phyloP scores from a whole-genome alignment of 345 rosid species.

The Gossypium mustelinum region DNA sequence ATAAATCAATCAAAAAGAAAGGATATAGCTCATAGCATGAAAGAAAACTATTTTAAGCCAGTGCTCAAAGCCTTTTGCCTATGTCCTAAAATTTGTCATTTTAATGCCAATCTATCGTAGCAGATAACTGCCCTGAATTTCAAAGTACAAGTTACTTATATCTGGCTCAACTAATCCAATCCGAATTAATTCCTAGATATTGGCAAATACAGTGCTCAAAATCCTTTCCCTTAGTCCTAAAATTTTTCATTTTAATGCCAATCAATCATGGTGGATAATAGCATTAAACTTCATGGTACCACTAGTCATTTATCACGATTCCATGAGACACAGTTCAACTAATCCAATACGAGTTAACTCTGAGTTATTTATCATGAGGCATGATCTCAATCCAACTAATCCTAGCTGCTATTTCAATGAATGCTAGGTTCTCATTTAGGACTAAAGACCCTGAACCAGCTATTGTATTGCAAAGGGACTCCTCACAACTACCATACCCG shows the following conservation, averaged over 20 bases:
- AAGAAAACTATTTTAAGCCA: not conserved
- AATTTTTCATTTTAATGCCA: not conserved
- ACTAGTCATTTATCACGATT: not conserved
- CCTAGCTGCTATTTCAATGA: not conserved
- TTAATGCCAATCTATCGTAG: not conserved
- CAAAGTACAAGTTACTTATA: not conserved
- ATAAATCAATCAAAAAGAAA: not conserved
- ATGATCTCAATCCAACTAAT: not conserved
- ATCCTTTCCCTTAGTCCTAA: not conserved
- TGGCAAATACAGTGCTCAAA: not conserved
- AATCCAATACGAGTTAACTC: not conserved
- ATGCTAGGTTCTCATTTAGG: not conserved
- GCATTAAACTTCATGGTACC: slow-evolving; percentile 1
- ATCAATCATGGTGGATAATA: not conserved
- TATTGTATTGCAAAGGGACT: too few species aligned
- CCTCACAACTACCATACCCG: too few species aligned
- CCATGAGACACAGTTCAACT: not conserved
- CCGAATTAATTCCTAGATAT: not conserved
- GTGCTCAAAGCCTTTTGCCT: not conserved
- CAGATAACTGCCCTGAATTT: not conserved
- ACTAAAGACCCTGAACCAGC: not conserved
- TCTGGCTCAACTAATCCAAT: not conserved
- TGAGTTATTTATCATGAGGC: not conserved
- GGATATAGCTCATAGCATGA: not conserved
- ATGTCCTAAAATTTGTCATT: not conserved